phyloP scores from a whole-genome alignment of 2,329 filamentous ascomycete genomes.

The Nemania serpens region DNA sequence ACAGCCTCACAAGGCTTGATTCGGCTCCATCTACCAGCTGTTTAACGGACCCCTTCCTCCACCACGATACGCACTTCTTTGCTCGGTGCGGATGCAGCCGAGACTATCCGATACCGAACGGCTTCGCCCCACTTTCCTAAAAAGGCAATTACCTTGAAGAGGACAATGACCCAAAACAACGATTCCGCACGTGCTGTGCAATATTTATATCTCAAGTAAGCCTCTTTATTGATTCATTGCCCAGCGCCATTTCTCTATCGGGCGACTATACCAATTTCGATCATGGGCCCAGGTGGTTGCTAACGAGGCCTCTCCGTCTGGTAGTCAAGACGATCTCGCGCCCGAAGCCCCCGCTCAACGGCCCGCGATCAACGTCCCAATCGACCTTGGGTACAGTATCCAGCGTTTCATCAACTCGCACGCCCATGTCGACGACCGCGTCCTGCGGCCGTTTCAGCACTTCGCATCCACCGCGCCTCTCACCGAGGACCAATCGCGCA shows the following conservation, averaged over 20 bases:
- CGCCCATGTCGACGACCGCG: conserved; percentile 34
- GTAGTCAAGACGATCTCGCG: conserved; percentile 29
- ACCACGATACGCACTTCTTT: background rate
- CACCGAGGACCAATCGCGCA: conserved; percentile 36
- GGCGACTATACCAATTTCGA: background rate
- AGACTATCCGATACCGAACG: conserved; percentile 12
- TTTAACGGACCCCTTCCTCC: conserved; percentile 14
- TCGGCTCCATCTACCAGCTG: conserved; percentile 22
- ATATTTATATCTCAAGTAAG: conserved; percentile 37
- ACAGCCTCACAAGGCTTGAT: conserved; percentile 8
- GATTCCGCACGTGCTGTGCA: conserved; percentile 35
- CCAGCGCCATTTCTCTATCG: background rate
- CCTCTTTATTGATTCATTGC: background rate
- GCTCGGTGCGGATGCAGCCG: conserved; percentile 26
- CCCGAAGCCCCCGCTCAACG: conserved; percentile 23
- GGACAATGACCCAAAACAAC: conserved; percentile 31
- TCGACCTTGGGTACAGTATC: conserved; percentile 36
- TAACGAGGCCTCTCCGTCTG: conserved; percentile 1
- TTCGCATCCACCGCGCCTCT: conserved; percentile 30
- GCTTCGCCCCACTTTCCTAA: conserved; percentile 19
- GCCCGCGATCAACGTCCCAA: conserved; percentile 33
- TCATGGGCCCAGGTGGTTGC: background rate
- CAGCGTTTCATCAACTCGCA: conserved; percentile 37
- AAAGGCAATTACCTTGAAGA: conserved; percentile 23
- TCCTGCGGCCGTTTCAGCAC: conserved; percentile 30